These are phyloP conservation scores for Colletotrichum noveboracense DNA, from an alignment of 2,329 filamentous ascomycete genomes.

Conservation along the genomic window DNA sequence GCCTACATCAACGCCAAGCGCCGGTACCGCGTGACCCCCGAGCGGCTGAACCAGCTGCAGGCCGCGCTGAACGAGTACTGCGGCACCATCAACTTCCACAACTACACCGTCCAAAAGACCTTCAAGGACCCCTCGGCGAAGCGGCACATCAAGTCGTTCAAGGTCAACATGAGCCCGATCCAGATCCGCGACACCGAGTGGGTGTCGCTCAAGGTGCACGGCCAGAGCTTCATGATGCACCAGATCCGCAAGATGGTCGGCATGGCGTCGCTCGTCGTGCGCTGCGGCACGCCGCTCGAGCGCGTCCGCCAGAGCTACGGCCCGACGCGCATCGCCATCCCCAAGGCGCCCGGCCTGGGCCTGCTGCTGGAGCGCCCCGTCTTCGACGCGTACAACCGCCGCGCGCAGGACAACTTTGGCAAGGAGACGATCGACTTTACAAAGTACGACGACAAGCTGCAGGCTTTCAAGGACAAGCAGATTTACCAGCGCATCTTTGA, in stretches of 20 bases:
- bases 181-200: conserved; percentile 93
- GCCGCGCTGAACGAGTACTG: conserved; percentile 75
- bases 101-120: conserved; percentile 93
- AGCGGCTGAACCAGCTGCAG: conserved; percentile 78
- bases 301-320: conserved; percentile 79
- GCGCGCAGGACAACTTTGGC: conserved; percentile 66
- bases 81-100: conserved; percentile 93
- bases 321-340: conserved; percentile 78
- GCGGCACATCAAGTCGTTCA: conserved; percentile 91
- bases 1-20: conserved; percentile 85
- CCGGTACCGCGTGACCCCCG: conserved; percentile 78
- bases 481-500: conserved; percentile 93
- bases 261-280: conserved; percentile 83
- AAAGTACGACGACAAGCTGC: conserved; percentile 78
- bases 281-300: conserved; percentile 77
- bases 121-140: conserved; percentile 83
- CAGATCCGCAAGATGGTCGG: conserved; percentile 99
- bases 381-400: conserved; percentile 86
- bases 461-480: conserved; percentile 87
- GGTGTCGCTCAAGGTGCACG: conserved; percentile 94
- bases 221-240: conserved; percentile 99
- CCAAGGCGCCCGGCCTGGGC: conserved; percentile 90
- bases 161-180: conserved; percentile 76
- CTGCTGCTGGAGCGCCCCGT: conserved; percentile 89
- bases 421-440: conserved; percentile 78